A percentile compares a stretch with the other conserved stretches of the same genome.
Conservation (phyloP, 108 stramenopile genomes). For the Nitzschia putrida region DNA sequence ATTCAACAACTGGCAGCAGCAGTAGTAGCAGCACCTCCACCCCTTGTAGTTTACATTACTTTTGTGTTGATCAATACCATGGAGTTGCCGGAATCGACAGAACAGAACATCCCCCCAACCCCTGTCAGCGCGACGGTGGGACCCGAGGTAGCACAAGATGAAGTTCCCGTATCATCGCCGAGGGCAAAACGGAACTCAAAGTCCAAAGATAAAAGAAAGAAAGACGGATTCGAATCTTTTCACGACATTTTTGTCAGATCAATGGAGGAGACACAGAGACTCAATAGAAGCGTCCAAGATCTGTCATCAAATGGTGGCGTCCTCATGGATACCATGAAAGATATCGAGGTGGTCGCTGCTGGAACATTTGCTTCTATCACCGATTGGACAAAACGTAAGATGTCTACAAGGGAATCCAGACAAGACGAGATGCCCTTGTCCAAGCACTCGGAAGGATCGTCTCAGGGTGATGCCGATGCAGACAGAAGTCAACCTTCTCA, state of each 20-base stretch:
- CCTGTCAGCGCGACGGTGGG: neutral
- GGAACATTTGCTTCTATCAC: slow-evolving; percentile 16
- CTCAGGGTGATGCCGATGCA: too few relatives aligned
- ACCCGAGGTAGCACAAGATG: too few relatives aligned
- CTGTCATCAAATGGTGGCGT: neutral
- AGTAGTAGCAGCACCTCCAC: neutral
- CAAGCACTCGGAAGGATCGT: too few relatives aligned
- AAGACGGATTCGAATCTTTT: slow-evolving; percentile 16
- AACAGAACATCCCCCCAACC: neutral
- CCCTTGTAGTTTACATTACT: neutral
- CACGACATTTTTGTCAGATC: slow-evolving; percentile 18
- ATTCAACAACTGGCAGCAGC: neutral
- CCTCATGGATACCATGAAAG: slow-evolving; percentile 19
- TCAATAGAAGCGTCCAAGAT: neutral
- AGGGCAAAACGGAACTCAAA: neutral
- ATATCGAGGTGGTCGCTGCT: slow-evolving; percentile 8
- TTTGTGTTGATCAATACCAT: neutral
- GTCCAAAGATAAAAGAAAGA: neutral
- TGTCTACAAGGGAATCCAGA: neutral
- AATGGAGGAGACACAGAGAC: slow-evolving; percentile 8
- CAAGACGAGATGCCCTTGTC: too few relatives aligned
- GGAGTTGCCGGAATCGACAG: neutral
- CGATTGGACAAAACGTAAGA: slow-evolving; percentile 7
- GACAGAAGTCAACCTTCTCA: too few relatives aligned
- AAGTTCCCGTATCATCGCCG: neutral